Conservation (phyloP, 2,329 filamentous ascomycete species). For the Aureobasidium sp. region DNA sequence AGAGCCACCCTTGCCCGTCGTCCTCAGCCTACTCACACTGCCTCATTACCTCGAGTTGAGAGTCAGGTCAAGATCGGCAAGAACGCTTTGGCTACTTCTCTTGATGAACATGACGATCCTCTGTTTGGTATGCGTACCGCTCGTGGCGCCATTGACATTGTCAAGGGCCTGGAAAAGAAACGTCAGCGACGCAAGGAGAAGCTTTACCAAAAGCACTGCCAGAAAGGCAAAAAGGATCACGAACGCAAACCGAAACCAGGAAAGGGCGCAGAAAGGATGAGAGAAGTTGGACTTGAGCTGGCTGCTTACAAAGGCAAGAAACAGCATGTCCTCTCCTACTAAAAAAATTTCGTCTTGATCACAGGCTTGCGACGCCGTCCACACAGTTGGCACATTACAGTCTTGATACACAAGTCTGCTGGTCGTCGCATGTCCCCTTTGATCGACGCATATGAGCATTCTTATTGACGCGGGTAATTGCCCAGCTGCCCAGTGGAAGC, state of each 20-base stretch:
- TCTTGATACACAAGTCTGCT: conserved; percentile 13
- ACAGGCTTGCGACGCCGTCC: conserved; percentile 16
- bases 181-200: conserved; percentile 89
- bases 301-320: conserved; percentile 67
- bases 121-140: conserved; percentile 53
- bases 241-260: conserved; percentile 58
- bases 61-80: conserved; percentile 15
- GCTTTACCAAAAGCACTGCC: conserved; percentile 81
- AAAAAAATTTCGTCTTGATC: conserved; percentile 19
- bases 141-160: conserved; percentile 93
- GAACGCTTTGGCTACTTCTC: not conserved
- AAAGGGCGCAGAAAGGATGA: conserved; percentile 88
- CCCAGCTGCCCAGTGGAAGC: conserved; percentile 8
- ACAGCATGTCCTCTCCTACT: conserved; percentile 43
- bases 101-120: conserved; percentile 35
- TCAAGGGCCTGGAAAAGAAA: conserved; percentile 93
- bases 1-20: conserved; percentile 30
- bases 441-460: conserved; percentile 12
- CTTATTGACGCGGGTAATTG: not conserved
- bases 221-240: conserved; percentile 61
- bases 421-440: conserved; percentile 18
- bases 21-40: conserved; percentile 67
- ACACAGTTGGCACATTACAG: conserved; percentile 15
- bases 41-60: conserved; percentile 67
- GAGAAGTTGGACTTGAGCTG: conserved; percentile 81